A percentile compares a stretch with the other conserved stretches of the same genome.
These are phyloP conservation scores for Zymoseptoria passerinii DNA, from an alignment of 2,329 filamentous ascomycete genomes.

Conservation along the genomic window DNA sequence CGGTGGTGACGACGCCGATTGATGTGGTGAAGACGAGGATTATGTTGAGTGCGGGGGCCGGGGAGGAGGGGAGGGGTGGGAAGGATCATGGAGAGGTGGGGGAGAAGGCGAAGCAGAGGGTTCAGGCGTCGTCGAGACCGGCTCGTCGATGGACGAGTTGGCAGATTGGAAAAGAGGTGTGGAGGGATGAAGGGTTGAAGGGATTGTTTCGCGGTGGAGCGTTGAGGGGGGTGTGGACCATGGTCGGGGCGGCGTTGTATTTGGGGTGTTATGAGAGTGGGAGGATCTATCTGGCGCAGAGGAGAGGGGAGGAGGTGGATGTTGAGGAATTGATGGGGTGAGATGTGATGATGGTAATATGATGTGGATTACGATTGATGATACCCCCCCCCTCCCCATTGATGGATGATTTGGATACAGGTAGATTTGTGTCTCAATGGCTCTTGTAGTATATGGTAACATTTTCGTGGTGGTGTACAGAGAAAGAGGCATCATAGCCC, in stretches of 20 bases:
- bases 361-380: constrained; percentile 1
- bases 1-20: constrained; percentile 76
- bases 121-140: constrained; percentile 25
- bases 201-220: constrained; percentile 71
- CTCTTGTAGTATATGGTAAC: neutral
- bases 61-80: constrained; percentile 34
- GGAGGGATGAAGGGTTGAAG: constrained; percentile 56
- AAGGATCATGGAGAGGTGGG: constrained; percentile 30
- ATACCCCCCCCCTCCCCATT: too few species aligned
- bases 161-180: constrained; percentile 56
- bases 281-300: constrained; percentile 44
- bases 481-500: neutral
- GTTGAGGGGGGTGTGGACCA: constrained; percentile 71
- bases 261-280: constrained; percentile 78
- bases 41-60: constrained; percentile 57
- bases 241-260: constrained; percentile 74
- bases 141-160: constrained; percentile 39
- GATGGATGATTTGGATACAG: neutral
- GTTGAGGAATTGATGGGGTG: constrained; percentile 18
- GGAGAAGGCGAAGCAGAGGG: constrained; percentile 21
- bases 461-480: neutral
- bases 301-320: constrained; percentile 36
- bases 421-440: neutral
- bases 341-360: neutral
- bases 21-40: constrained; percentile 86